Base-by-base conservation (phyloP, 495 filamentous ascomycete genomes). In the Margaritispora aquatica region DNA sequence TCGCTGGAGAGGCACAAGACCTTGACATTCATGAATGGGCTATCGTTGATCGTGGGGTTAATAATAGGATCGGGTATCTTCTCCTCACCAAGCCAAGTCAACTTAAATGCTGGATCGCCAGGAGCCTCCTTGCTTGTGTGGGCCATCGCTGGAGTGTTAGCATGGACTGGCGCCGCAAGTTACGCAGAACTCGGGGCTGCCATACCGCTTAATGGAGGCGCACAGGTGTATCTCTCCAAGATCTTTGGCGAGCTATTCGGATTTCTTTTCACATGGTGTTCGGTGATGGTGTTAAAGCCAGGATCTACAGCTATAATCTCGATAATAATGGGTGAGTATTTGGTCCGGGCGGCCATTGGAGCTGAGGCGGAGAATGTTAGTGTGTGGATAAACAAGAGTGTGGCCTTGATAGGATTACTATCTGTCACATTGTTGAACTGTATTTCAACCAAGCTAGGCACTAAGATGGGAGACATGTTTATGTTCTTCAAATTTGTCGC, bases 11-110 rank as follows among this genome's bases (percentile, higher is more conserved):
- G 90, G 68, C 88, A 96, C 73, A 98, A 98, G 76, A 93, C 90
- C 0, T 70, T 98, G 66, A 96, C 95, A 17, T 97, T 93, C 64
- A 68, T 97, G 27, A 98, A 97, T 73, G 93, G 95, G 0, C 71
- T 98, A 31, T 93, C 90, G 19, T 75, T 98, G 19, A 86, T 97
- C 19, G 82, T 97, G 10, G 93, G 95, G 5, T 67, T 98, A 50
- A 94, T 97, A 69, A 97, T 98, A 64, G 94, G 94, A n/a, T 92
- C 89, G 19, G 94, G 94, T 1, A 97, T 98, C 66, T 98, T 98
- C 74, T 93, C 90, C 10, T 92, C 90, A 26, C 94, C 94, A 0
- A 90, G 88, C 61, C 91, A 96, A 73, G 95, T 98, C 64, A 96
- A 96, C 67, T 80, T 80, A 54, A 93, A 96, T 71, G 92, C 87